phyloP scores from a whole-genome alignment of 2,329 filamentous ascomycete genomes.

The Aspergillus novofumigatus region DNA sequence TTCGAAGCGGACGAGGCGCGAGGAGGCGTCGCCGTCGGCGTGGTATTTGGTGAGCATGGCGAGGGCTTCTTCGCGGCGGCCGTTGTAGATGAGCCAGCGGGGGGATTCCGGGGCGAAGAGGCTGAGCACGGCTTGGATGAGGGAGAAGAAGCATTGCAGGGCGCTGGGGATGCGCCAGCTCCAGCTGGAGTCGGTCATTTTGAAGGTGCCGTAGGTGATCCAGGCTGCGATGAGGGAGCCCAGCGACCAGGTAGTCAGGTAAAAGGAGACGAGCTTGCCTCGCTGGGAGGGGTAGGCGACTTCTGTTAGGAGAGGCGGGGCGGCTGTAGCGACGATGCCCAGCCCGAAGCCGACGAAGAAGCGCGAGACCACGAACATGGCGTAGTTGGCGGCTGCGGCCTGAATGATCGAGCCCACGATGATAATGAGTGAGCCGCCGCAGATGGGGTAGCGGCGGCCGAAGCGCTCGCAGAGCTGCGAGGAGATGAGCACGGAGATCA shows the following conservation, averaged over 20 bases:
- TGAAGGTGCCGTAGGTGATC: slow-evolving; percentile 23
- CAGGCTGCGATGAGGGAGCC: slow-evolving; percentile 28
- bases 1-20: slow-evolving; percentile 19
- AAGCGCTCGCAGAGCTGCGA: slow-evolving; percentile 16
- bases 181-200: slow-evolving; percentile 34
- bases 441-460: slow-evolving; percentile 17
- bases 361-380: slow-evolving; percentile 22
- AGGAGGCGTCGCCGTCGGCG: neutral
- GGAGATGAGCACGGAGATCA: slow-evolving; percentile 17
- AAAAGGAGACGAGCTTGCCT: slow-evolving; percentile 17
- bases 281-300: slow-evolving; percentile 21
- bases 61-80: neutral
- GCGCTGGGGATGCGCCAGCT: slow-evolving; percentile 41
- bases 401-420: slow-evolving; percentile 23
- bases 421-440: slow-evolving; percentile 42
- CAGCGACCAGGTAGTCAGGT: slow-evolving; percentile 17
- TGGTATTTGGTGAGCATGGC: neutral
- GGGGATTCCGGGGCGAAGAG: neutral
- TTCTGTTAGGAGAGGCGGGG: slow-evolving; percentile 23
- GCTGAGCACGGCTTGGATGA: neutral
- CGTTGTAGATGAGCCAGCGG: neutral
- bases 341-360: slow-evolving; percentile 22
- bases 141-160: neutral
- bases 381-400: slow-evolving; percentile 17
- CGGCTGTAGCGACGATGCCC: slow-evolving; percentile 15